Conservation (phyloP, 164 flowering plant genomes). For the Annona cherimola region DNA sequence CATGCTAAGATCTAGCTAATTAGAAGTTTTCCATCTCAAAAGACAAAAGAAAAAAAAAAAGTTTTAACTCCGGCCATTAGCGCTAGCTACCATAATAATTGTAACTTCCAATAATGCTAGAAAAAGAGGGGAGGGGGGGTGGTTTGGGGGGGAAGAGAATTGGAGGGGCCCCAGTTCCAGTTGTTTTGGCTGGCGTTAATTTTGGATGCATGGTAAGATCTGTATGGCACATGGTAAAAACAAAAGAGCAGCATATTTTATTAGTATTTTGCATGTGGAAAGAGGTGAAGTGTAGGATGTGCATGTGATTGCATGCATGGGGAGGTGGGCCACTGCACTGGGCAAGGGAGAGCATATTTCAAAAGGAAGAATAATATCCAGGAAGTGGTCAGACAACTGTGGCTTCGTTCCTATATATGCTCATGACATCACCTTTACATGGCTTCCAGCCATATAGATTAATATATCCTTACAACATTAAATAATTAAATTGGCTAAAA, state of each 20-base stretch:
- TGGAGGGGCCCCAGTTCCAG: too few species aligned
- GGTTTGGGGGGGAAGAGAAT: too few species aligned
- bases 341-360: slow-evolving; percentile 2
- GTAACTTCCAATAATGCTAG: too few species aligned
- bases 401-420: neutral
- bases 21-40: too few species aligned
- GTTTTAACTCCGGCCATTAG: too few species aligned
- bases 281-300: neutral
- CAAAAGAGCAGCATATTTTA: neutral
- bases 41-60: too few species aligned
- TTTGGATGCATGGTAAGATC: neutral
- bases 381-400: neutral
- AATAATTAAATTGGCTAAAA: too few species aligned
- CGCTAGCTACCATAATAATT: too few species aligned
- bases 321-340: slow-evolving; percentile 3
- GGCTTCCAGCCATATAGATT: neutral
- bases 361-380: slow-evolving; percentile 1
- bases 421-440: neutral
- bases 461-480: neutral
- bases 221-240: neutral
- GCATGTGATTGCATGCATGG: slow-evolving; percentile 7
- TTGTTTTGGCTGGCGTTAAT: neutral
- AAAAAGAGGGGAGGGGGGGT: too few species aligned
- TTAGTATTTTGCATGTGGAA: neutral
- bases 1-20: too few species aligned